Conservation (phyloP, 140 eudicot genomes). For the Oenanthe javanica region DNA sequence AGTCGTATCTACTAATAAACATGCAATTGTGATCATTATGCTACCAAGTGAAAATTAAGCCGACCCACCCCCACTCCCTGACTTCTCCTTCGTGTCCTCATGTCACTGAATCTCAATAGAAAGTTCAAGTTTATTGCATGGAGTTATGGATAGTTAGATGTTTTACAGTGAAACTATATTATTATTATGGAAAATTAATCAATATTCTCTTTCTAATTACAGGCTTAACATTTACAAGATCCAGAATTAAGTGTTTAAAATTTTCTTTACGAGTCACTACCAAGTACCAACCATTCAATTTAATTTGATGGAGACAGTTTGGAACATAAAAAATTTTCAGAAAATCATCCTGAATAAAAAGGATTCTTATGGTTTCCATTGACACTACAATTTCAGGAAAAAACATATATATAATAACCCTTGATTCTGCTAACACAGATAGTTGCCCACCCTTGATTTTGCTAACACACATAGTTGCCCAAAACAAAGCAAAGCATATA, state of each 20-base stretch:
- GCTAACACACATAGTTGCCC: not conserved
- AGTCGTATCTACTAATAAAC: not conserved
- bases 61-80: not conserved
- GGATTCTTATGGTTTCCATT: not conserved
- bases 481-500: not conserved
- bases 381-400: not conserved
- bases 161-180: not conserved
- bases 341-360: not conserved
- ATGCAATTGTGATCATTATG: not conserved
- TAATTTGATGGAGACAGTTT: not conserved
- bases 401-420: not conserved
- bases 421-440: not conserved
- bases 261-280: not conserved
- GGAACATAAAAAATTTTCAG: not conserved
- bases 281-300: not conserved
- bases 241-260: not conserved
- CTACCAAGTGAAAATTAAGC: not conserved
- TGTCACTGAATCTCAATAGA: not conserved
- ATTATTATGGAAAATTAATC: not conserved
- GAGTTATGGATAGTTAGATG: not conserved
- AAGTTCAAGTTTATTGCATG: not conserved
- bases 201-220: not conserved
- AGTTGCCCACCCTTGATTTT: not conserved
- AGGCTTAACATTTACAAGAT: not conserved
- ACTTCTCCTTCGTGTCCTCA: not conserved